Evolutionary conservation across 73 alveolate genomes (phyloP).

Genomic region (Durusdinium trenchii): DNA sequence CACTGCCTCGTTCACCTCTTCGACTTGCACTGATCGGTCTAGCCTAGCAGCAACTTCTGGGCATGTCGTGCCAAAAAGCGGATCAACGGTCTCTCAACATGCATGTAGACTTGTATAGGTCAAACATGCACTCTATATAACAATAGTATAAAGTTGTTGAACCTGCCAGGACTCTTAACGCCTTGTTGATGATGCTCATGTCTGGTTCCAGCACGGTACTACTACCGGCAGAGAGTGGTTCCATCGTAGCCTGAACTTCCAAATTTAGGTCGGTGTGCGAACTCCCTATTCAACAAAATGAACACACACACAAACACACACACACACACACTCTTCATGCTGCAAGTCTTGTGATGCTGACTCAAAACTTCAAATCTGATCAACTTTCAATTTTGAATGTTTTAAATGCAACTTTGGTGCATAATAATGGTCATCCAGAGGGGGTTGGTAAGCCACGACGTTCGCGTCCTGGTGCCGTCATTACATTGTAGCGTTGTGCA

Average conservation of each 20-base stretch:
- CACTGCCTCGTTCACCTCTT: not conserved
- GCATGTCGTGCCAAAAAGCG: too few relatives aligned
- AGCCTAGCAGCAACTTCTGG: not conserved
- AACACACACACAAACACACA: too few relatives aligned
- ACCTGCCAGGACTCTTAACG: not conserved
- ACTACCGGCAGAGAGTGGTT: constrained; percentile 65
- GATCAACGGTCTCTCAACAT: too few relatives aligned
- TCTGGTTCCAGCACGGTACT: constrained; percentile 89
- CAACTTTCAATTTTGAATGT: not conserved
- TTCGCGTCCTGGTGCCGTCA: constrained; percentile 23
- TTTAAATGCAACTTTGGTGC: not conserved
- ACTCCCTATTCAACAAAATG: too few relatives aligned
- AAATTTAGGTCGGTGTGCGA: too few relatives aligned
- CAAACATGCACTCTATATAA: not conserved
- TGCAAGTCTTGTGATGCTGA: too few relatives aligned
- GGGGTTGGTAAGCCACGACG: constrained; percentile 58
- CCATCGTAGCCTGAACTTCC: constrained; percentile 28
- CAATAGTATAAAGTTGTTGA: not conserved
- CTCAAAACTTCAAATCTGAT: too few relatives aligned
- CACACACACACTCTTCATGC: too few relatives aligned
- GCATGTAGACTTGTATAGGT: too few relatives aligned
- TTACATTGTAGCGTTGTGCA: too few relatives aligned
- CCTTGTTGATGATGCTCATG: constrained; percentile 63
- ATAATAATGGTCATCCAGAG: constrained; percentile 69
- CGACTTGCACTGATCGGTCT: constrained; percentile 55